Percentiles rank a stretch among this genome's conserved stretches.
Conservation (phyloP, 371 early-diverging fungal genomes). For the Synchytrium microbalum region DNA sequence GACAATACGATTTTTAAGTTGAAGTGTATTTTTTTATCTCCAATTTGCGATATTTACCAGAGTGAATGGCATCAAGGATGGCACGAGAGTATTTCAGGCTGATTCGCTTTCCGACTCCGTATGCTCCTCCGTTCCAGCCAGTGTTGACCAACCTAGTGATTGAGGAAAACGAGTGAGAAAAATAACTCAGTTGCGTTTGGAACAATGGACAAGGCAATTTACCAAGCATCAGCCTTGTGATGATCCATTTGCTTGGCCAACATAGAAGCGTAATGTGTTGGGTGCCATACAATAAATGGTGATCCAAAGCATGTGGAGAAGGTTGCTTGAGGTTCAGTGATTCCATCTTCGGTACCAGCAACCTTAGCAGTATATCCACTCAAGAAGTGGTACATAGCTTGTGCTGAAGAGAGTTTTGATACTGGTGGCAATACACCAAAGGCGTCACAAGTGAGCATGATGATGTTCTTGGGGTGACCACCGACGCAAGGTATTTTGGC, state of each 20-base stretch:
- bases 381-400: constrained; percentile 98
- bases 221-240: constrained; percentile 87
- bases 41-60: constrained; percentile 58
- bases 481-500: constrained; percentile 92
- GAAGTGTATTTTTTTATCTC: constrained; percentile 3
- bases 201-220: neutral
- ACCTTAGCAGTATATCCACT: constrained; percentile 55
- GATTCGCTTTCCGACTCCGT: constrained; percentile 85
- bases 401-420: constrained; percentile 78
- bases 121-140: constrained; percentile 94
- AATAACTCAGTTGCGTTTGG: no score
- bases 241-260: constrained; percentile 87
- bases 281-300: constrained; percentile 96
- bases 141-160: constrained; percentile 75
- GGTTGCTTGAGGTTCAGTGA: constrained; percentile 87
- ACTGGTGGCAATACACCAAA: constrained; percentile 94
- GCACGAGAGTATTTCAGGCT: constrained; percentile 94
- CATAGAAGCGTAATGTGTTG: constrained; percentile 94
- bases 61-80: constrained; percentile 94
- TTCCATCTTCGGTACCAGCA: constrained; percentile 95
- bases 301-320: constrained; percentile 96
- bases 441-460: constrained; percentile 95
- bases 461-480: constrained; percentile 91
- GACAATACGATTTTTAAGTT: constrained; percentile 32
- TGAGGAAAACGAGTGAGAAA: neutral